These are phyloP conservation scores for Sporormia fimetaria DNA, from an alignment of 495 filamentous ascomycete species.

Conservation along the genomic window DNA sequence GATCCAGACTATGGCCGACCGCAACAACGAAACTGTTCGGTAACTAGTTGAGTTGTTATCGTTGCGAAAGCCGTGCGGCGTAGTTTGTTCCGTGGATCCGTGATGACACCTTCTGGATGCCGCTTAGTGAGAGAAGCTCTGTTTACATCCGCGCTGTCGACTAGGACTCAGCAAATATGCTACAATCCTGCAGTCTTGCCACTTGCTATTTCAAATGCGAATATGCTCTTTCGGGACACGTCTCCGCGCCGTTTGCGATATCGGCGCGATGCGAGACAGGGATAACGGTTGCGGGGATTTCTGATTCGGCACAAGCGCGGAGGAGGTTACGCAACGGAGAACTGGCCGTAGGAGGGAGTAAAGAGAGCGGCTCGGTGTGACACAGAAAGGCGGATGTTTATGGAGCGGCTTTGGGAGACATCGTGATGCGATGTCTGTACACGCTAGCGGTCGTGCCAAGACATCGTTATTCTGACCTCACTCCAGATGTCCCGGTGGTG, in stretches of 20 bases:
- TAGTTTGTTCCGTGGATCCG: neutral
- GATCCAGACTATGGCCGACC: no score
- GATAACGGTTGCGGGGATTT: no score
- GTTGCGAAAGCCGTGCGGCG: neutral
- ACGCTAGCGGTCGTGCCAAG: no score
- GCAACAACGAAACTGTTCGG: neutral
- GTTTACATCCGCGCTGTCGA: neutral
- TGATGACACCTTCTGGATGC: slow-evolving; percentile 1
- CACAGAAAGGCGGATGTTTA: no score
- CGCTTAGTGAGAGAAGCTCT: neutral
- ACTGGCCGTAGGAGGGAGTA: no score
- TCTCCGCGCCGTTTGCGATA: neutral
- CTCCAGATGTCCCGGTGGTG: no score
- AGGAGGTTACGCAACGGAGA: no score
- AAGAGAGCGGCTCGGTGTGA: no score
- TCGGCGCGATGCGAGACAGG: slow-evolving; percentile 1
- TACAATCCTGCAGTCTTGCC: neutral
- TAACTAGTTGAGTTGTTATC: neutral
- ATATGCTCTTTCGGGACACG: neutral
- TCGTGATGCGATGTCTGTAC: no score
- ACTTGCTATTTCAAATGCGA: neutral
- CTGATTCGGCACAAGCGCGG: no score
- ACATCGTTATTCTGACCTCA: no score
- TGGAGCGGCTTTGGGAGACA: no score
- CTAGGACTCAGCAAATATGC: neutral